These are phyloP conservation scores for Beauveria sp. DNA, from an alignment of 2,329 filamentous ascomycete species.

Conservation along the genomic window DNA sequence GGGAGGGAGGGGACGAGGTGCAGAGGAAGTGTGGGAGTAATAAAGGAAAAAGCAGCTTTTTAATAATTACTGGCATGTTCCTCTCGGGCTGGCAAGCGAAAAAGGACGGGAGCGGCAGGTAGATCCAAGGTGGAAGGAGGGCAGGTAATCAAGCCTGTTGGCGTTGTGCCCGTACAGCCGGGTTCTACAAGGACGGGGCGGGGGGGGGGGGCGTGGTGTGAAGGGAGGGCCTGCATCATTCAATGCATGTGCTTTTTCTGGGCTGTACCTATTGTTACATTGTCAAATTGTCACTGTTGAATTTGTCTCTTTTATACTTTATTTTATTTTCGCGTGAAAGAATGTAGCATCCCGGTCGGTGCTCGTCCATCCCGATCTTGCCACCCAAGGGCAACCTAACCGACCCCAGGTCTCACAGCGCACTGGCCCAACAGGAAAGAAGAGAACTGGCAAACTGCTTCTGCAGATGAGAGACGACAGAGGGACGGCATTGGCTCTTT, in stretches of 20 bases:
- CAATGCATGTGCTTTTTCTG: conserved; percentile 1
- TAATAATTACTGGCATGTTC: background rate
- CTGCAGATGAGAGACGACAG: background rate
- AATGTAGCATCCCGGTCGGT: background rate
- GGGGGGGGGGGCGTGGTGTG: background rate
- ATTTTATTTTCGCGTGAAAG: background rate
- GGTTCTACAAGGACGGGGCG: background rate
- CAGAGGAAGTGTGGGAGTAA: background rate
- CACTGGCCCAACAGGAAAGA: background rate
- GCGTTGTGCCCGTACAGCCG: background rate
- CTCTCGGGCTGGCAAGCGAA: background rate
- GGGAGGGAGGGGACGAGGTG: background rate
- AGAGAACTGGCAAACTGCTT: background rate
- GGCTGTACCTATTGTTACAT: background rate
- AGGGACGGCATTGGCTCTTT: background rate
- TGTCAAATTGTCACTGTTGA: background rate
- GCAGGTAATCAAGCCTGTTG: background rate
- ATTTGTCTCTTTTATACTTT: too few relatives aligned
- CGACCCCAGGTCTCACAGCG: background rate
- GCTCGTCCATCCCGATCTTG: background rate
- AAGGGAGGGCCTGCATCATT: background rate
- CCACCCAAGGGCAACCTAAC: background rate
- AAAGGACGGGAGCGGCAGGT: background rate
- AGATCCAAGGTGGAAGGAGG: conserved; percentile 1
- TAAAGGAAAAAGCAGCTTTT: background rate